Evolutionary conservation across 768 basidiomycete genomes (phyloP), one percentile per base, ranked within the genome.

Genomic region (Suillus sp.): DNA sequence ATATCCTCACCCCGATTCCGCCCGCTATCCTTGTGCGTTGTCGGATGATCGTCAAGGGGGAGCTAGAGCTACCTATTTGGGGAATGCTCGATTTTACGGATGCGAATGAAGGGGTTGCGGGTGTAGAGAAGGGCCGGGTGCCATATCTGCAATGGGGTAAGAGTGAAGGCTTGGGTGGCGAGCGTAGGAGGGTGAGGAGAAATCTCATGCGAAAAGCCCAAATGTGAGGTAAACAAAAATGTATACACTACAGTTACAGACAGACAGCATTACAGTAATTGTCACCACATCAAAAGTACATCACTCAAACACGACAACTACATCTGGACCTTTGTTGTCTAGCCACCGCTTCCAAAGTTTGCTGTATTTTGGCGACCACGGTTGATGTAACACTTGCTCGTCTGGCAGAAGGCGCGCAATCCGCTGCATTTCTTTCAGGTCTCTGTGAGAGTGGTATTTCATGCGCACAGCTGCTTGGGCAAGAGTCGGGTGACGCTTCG

Each of bases 151-250:
- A 89, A 68, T 90, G 88, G 87, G 88, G 89, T 0, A 87, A 84
- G 66, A 83, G 81, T 0, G 87, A 84, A 51, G 92, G 89, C 1
- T 74, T 89, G 11, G 95, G 94, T 2, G 86, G 82, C 11, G 92
- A 90, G 66, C 85, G 81, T 69, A 81, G 88, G 73, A 79, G 87
- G 48, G 87, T 93, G 51, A 82, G 95, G 73, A 82, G 94, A 71
- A 96, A 96, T 77, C 74, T 97, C 72, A 93, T 95, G 93, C 80
- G 95, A 30, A 86, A 85, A 66, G 88, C 85, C 8, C 92, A 94
- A 74, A 83, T 84, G 82, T 90, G 74, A 71, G 10, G 60, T 59
- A 61, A 16, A 61, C 35, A 20, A 61, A n/a, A n/a, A n/a, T n/a
- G 58, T 10, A 11, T 60, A 60, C 22, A 22, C 35, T 22, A 50